A percentile compares a stretch with the other conserved stretches of the same genome.
Evolutionary conservation across 1,284 basidiomycete genomes (phyloP).

Genomic region (Rhodotorula glutinis): DNA sequence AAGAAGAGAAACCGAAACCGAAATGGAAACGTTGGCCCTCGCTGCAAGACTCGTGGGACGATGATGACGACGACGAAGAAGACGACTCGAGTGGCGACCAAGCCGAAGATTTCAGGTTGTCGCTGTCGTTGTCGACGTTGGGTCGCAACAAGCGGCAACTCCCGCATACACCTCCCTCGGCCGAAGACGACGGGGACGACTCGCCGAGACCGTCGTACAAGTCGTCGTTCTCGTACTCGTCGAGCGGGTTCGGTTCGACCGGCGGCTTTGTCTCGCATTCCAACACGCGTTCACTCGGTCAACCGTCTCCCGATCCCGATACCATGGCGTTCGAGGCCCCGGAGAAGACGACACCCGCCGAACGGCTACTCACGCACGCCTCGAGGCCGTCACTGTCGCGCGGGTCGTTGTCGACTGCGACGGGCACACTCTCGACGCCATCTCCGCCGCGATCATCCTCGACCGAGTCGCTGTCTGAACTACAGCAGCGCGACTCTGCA

Average conservation of each 20-base stretch:
- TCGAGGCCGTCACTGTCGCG: slow-evolving; percentile 35
- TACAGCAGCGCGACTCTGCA: background rate
- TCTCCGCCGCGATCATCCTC: background rate
- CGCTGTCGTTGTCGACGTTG: slow-evolving; percentile 9
- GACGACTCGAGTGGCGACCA: background rate
- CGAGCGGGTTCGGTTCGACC: slow-evolving; percentile 14
- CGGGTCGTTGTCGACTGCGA: slow-evolving; percentile 29
- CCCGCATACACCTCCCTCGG: slow-evolving; percentile 5
- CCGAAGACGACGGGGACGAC: background rate
- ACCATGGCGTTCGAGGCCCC: background rate
- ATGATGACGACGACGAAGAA: slow-evolving; percentile 20
- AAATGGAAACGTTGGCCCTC: slow-evolving; percentile 20
- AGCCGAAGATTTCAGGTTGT: slow-evolving; percentile 18
- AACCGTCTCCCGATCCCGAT: background rate
- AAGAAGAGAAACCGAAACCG: background rate
- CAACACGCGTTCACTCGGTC: slow-evolving; percentile 22
- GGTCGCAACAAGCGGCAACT: slow-evolving; percentile 9
- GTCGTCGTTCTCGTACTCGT: slow-evolving; percentile 35
- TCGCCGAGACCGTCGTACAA: slow-evolving; percentile 8
- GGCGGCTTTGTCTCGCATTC: slow-evolving; percentile 27
- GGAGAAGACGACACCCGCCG: too few relatives aligned
- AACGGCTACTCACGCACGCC: background rate
- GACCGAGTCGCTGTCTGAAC: background rate
- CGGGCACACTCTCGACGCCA: slow-evolving; percentile 25
- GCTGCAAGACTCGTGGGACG: slow-evolving; percentile 15